Evolutionary conservation across 192 early-diverging fungal species (phyloP), one percentile per base, ranked within the genome.

Genomic region (Endogone sp.): DNA sequence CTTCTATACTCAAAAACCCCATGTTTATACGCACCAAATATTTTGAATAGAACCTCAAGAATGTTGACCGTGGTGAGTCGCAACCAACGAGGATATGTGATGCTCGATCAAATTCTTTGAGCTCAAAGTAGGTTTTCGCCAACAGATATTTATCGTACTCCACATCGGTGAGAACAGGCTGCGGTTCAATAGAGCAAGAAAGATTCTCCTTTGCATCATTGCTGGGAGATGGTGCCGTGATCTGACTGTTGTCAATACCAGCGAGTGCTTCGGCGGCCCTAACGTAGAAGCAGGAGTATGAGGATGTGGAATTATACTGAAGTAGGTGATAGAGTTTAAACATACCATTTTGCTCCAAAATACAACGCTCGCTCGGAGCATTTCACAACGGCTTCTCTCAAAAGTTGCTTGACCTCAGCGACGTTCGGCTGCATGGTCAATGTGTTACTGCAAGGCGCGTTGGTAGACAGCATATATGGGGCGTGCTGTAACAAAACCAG

Each of bases 41-140:
- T 72, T 78, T 85, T 13, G 93, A 75, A 71, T 97, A 97, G 21
- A 94, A 74, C 68, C 87, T 75, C n/a, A 96, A 74, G 77, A 96
- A 97, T 60, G 76, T 65, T 3, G 86, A 82, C 56, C 85, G 82
- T 10, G 80, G 72, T 25, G 84, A 79, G 0, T 23, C 62, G 54
- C 83, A 85, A 49, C 72, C 76, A 56, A 84, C 71, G 20, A 93
- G 73, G 0, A 79, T 55, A 67, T 70, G 79, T 1, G 85, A 77
- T 24, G 83, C 87, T 4, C 86, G 82, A 71, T 91, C 89, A 67
- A 85, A 91, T 66, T 94, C 89, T 63, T 87, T 82, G 55, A 89
- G 67, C 23, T 92, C 88, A 68, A 93, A 94, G 28, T 88, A 86
- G 13, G 90, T 71, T 69, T 91, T 91, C 22, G 90, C 90, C 64